Percentiles rank a stretch among this genome's conserved stretches.
Evolutionary conservation across 2,329 filamentous ascomycete genomes (phyloP).

Genomic region (Monilinia fructigena): DNA sequence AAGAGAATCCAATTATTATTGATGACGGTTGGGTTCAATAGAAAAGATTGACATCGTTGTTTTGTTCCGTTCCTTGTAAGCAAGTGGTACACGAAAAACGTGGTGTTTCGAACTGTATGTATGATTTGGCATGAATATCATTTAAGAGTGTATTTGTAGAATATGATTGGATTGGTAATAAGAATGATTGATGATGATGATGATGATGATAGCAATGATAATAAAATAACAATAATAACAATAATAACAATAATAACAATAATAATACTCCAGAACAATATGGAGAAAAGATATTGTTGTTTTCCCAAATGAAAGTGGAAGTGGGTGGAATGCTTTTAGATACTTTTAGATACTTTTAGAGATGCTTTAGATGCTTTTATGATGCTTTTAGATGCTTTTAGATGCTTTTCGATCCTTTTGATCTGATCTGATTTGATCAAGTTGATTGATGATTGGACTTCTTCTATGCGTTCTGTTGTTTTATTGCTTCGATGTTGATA

Average conservation of each 20-base stretch:
- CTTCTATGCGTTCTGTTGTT: no score
- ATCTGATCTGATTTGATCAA: no score
- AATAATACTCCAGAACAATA: constrained; percentile 2
- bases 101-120: constrained; percentile 14
- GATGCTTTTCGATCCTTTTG: no score
- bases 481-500: background rate
- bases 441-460: no score
- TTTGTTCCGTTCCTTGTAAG: constrained; percentile 22
- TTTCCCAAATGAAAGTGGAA: constrained; percentile 6
- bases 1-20: constrained; percentile 21
- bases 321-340: background rate
- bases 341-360: background rate
- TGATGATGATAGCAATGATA: no score
- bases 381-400: no score
- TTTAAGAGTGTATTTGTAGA: background rate
- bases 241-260: background rate
- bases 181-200: no score
- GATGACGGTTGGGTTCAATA: constrained; percentile 22
- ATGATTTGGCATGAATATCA: constrained; percentile 28
- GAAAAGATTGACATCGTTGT: constrained; percentile 31
- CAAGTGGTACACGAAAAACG: constrained; percentile 23
- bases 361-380: background rate
- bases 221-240: no score
- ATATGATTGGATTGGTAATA: background rate
- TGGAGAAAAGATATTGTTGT: constrained; percentile 11